Percentiles rank a stretch among this genome's conserved stretches.
Evolutionary conservation across 2,329 filamentous ascomycete genomes (phyloP).

Genomic region (Colletotrichum graminicola): DNA sequence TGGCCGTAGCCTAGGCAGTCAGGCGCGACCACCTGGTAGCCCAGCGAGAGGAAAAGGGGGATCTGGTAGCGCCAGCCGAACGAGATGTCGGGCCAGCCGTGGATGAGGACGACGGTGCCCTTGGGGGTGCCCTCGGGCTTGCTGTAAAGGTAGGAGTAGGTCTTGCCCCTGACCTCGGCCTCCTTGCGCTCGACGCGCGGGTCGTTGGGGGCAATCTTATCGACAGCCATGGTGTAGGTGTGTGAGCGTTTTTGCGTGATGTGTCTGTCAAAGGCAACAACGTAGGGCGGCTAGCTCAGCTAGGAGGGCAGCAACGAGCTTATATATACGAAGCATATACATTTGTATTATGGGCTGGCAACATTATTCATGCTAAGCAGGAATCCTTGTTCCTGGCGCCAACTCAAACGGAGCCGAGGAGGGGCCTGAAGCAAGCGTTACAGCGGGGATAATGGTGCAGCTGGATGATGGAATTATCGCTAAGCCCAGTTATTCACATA

Average conservation of each 20-base stretch:
- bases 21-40: conserved; percentile 83
- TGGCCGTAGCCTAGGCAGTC: conserved; percentile 90
- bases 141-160: conserved; percentile 75
- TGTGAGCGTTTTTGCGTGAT: conserved; percentile 22
- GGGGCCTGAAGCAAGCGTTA: not conserved
- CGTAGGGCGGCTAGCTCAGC: not conserved
- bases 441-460: conserved; percentile 31
- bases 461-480: not conserved
- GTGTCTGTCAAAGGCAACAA: not conserved
- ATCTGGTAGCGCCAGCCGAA: conserved; percentile 94
- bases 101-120: conserved; percentile 67
- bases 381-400: conserved; percentile 12
- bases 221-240: conserved; percentile 61
- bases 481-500: not conserved
- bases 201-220: conserved; percentile 77
- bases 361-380: conserved; percentile 17
- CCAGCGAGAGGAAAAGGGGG: conserved; percentile 77
- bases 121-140: conserved; percentile 58
- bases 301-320: not conserved
- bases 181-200: conserved; percentile 74
- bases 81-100: conserved; percentile 86
- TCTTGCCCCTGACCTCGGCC: conserved; percentile 74
- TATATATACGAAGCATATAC: not conserved
- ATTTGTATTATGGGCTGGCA: not conserved
- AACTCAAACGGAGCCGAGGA: conserved; percentile 2